Evolutionary conservation across 2,329 filamentous ascomycete genomes (phyloP).

Genomic region (Cladobotryum protrusum): DNA sequence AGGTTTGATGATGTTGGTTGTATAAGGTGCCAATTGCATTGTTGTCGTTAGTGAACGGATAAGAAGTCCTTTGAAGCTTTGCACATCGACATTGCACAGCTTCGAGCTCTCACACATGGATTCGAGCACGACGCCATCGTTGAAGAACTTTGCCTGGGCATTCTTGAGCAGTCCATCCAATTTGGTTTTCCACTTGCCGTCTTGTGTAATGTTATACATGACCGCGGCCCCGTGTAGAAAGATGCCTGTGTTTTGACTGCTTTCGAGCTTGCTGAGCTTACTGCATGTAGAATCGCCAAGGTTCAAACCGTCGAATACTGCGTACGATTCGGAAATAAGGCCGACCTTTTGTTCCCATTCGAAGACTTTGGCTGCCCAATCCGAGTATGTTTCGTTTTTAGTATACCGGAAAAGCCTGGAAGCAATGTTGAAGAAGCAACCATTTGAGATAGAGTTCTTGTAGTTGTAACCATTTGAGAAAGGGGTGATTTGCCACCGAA

Average conservation of each 20-base stretch:
- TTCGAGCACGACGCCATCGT: conserved; percentile 52
- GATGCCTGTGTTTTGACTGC: conserved; percentile 52
- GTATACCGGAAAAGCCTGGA: conserved; percentile 67
- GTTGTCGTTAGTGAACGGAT: conserved; percentile 48
- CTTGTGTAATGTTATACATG: conserved; percentile 53
- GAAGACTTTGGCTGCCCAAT: conserved; percentile 57
- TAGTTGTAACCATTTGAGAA: conserved; percentile 61
- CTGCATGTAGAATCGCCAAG: conserved; percentile 42
- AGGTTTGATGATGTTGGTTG: conserved; percentile 39
- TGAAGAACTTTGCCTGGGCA: conserved; percentile 34
- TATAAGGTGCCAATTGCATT: conserved; percentile 48
- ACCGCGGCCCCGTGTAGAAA: conserved; percentile 52
- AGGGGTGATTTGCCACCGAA: conserved; percentile 73
- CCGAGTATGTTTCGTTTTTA: conserved; percentile 54
- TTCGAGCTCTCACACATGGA: conserved; percentile 53
- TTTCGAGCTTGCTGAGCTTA: conserved; percentile 46
- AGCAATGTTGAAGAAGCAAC: conserved; percentile 56
- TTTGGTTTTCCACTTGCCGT: conserved; percentile 44
- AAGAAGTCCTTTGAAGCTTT: conserved; percentile 55
- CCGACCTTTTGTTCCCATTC: conserved; percentile 51
- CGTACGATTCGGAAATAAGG: conserved; percentile 53
- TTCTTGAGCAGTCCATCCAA: conserved; percentile 34
- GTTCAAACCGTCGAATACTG: conserved; percentile 51
- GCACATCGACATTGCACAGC: conserved; percentile 55
- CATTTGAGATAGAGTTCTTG: conserved; percentile 49